Evolutionary conservation across 257 asterid species (phyloP).

Genomic region (Fraxinus quadrangulata): DNA sequence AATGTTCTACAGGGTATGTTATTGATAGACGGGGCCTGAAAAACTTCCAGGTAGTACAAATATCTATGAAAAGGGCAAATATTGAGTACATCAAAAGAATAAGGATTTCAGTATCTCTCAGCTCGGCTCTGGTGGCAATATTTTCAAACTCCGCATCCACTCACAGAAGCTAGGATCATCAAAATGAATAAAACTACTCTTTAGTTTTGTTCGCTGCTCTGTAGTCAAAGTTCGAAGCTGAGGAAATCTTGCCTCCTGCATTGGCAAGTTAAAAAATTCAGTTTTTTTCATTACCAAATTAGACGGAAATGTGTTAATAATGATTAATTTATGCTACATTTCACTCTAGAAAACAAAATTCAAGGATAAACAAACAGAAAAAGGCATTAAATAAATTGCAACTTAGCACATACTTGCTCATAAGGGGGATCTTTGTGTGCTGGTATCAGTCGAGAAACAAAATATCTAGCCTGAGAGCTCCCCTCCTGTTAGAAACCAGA

Average conservation of each 20-base stretch:
- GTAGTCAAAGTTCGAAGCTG: conserved; percentile 79
- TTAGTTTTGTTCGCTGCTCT: conserved; percentile 78
- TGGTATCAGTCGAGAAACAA: conserved; percentile 87
- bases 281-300: background rate
- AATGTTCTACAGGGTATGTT: too few species aligned
- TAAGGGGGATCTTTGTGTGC: conserved; percentile 98
- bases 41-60: too few species aligned
- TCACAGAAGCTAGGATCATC: conserved; percentile 97
- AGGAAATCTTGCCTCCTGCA: conserved; percentile 95
- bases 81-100: background rate
- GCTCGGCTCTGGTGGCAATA: conserved; percentile 81
- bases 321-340: background rate
- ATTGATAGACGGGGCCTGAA: too few species aligned
- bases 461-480: conserved; percentile 97
- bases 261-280: background rate
- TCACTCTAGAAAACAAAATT: background rate
- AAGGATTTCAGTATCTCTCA: conserved; percentile 24
- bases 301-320: background rate
- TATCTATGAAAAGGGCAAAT: too few species aligned
- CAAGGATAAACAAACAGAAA: conserved; percentile 1
- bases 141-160: conserved; percentile 88
- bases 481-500: conserved; percentile 71
- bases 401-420: conserved; percentile 64
- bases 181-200: conserved; percentile 85
- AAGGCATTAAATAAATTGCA: conserved; percentile 3